Evolutionary conservation across 768 basidiomycete species (phyloP), one percentile per base, ranked within the genome.

Genomic region (Auriscalpium microsporum): DNA sequence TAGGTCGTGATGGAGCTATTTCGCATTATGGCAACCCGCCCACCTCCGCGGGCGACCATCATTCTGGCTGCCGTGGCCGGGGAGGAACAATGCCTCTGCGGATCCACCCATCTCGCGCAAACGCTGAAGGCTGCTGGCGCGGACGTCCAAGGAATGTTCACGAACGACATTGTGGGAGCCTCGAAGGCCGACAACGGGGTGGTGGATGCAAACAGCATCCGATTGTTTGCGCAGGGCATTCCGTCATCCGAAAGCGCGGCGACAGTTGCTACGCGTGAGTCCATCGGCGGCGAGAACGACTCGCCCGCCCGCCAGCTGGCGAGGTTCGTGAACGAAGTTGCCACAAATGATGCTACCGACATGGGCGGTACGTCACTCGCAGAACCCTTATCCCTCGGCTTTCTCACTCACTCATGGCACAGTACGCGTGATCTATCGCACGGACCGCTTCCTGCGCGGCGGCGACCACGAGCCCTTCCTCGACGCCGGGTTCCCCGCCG

Each of bases 101-200:
- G 78, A 0, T 73, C 79, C 1, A 65, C 71, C 35, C 77, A 76
- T 63, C 69, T 79, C 65, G 80, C 79, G 10, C 67, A 70, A 51
- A 63, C 68, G 17, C 65, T 80, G 52, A 69, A 70, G 34, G 69
- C 68, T 8, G 69, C 72, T 5, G 72, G 77, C 10, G 71, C 71
- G 4, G 75, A 81, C 59, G 76, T 80, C 5, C 78, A 82, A 62
- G 79, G 78, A 17, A 80, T 80, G 79, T 67, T 80, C 52, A 73
- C 79, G 59, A 81, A 81, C 60, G 80, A 81, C 59, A 80, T 81
- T 57, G 78, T 81, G 8, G 79, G 79, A 1, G 76, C 76, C 49
- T 71, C 78, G 10, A 77, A 73, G 48, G 78, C 65, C 9, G 78
- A 80, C 58, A 74, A 78, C 44, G 75, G 76, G 3, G 69, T 71